Base-by-base conservation (phyloP, 208 protist genomes). In the Leishmania braziliensis region DNA sequence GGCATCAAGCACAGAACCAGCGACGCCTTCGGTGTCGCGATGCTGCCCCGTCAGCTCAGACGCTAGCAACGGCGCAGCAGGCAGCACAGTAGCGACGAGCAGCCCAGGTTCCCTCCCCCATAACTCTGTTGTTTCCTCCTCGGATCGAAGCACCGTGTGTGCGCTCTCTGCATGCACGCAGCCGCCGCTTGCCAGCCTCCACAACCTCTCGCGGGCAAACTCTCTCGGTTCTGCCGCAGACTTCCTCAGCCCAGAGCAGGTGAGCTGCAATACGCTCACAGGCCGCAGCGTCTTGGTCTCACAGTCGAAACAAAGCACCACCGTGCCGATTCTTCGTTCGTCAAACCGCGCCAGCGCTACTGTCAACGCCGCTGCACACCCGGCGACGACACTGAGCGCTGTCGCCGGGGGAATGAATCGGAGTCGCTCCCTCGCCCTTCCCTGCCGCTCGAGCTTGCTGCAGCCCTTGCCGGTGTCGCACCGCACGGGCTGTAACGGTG, bases 91-190 rank as follows among this genome's bases (percentile, higher is more conserved):
- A n/a, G 56, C n/a, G 29, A 50, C 60, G 63, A 84, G 63, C 73
- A 87, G 87, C 77, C 77, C 76, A 12, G 83, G 60, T 0, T 77
- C 83, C 12, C 83, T 80, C 10, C 77, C 53, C 9, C 33, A 79
- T 63, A 80, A 82, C 66, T 26, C 80, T 2, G 75, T 79, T 1
- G 80, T 81, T 16, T 78, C 72, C 54, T 70, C 87, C 36, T 14
- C 62, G 0, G 81, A 84, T 39, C 74, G 81, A 10, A 68, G 58
- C 51, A 39, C 51, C 33, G 69, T 68, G 23, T 26, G 69, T 8
- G 63, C 54, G 1, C 51, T 43, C 33, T 39, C 60, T 12, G 69
- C 50, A 53, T 58, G 48, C 29, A n/a, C 78, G 36, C 60, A 46
- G n/a, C 65, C 76, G 75, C 54, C 50, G 60, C 43, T 36, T 26